Conservation (phyloP, 2,329 filamentous ascomycete species). For the Chaetomiaceae sp. region DNA sequence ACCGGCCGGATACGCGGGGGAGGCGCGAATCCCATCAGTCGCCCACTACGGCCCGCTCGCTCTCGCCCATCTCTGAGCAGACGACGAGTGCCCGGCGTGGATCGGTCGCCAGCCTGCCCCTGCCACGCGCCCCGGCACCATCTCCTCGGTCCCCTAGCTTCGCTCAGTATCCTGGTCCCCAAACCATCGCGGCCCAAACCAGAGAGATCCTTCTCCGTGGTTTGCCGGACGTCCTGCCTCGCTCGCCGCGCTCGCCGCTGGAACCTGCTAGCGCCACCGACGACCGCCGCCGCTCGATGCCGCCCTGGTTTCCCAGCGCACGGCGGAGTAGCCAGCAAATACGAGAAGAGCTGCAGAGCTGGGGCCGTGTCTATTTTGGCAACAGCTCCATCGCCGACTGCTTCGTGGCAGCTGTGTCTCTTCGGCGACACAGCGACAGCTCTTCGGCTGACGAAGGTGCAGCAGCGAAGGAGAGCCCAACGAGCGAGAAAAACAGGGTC, state of each 20-base stretch:
- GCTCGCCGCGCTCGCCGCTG: slow-evolving; percentile 11
- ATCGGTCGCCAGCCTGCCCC: slow-evolving; percentile 14
- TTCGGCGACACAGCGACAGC: slow-evolving; percentile 34
- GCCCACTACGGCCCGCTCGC: slow-evolving; percentile 13
- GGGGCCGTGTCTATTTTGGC: slow-evolving; percentile 40
- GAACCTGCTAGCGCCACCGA: slow-evolving; percentile 9
- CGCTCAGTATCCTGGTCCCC: slow-evolving; percentile 24
- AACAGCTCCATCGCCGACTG: slow-evolving; percentile 41
- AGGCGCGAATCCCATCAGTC: slow-evolving; percentile 21
- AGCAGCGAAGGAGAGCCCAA: background rate
- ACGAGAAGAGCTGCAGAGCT: slow-evolving; percentile 37
- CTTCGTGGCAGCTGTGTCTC: slow-evolving; percentile 41
- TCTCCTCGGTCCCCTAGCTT: slow-evolving; percentile 15
- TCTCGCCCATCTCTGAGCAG: slow-evolving; percentile 32
- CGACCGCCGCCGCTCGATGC: slow-evolving; percentile 29
- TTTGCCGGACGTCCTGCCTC: slow-evolving; percentile 18
- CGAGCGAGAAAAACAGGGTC: slow-evolving; percentile 22
- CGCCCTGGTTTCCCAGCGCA: slow-evolving; percentile 4
- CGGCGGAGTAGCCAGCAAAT: slow-evolving; percentile 26
- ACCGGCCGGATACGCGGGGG: slow-evolving; percentile 31
- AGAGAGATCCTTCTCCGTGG: slow-evolving; percentile 32
- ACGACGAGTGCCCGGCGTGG: slow-evolving; percentile 19
- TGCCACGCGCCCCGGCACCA: slow-evolving; percentile 18
- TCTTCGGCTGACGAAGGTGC: slow-evolving; percentile 20
- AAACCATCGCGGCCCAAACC: slow-evolving; percentile 31